A percentile compares a stretch with the other conserved stretches of the same genome.
phyloP scores from a whole-genome alignment of 176 grass and related monocot species.

The Oryza glumipatula region DNA sequence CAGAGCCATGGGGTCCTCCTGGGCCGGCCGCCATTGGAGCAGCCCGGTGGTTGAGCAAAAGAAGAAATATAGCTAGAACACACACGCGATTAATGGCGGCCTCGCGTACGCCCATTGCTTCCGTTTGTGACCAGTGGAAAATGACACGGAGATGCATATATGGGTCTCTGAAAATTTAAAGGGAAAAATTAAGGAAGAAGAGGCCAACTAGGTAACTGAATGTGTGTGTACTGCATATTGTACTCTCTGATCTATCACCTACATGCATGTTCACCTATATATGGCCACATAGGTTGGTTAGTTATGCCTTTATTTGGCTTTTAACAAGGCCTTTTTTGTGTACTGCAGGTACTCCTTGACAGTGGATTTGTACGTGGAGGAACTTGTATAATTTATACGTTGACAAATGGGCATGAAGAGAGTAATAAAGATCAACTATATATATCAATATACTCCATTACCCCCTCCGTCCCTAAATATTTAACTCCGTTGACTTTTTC shows the following conservation, averaged over 20 bases:
- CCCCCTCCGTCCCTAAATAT: too few relatives aligned
- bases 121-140: conserved; percentile 23
- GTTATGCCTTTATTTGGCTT: not conserved
- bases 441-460: too few relatives aligned
- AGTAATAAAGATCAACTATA: not conserved
- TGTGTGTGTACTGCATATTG: not conserved
- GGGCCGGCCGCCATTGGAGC: conserved; percentile 23
- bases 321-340: not conserved
- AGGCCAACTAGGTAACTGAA: not conserved
- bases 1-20: not conserved
- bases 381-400: not conserved
- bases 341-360: not conserved
- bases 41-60: not conserved
- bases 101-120: not conserved
- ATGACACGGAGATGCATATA: conserved; percentile 34
- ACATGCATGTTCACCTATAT: not conserved
- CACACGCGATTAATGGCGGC: not conserved
- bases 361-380: conserved; percentile 7
- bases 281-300: not conserved
- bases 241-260: not conserved
- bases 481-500: too few relatives aligned
- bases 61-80: not conserved
- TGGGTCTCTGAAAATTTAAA: not conserved
- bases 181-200: not conserved
- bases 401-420: not conserved